These are phyloP conservation scores for Xylaria sp. DNA, from an alignment of 2,329 filamentous ascomycete species.

Conservation along the genomic window DNA sequence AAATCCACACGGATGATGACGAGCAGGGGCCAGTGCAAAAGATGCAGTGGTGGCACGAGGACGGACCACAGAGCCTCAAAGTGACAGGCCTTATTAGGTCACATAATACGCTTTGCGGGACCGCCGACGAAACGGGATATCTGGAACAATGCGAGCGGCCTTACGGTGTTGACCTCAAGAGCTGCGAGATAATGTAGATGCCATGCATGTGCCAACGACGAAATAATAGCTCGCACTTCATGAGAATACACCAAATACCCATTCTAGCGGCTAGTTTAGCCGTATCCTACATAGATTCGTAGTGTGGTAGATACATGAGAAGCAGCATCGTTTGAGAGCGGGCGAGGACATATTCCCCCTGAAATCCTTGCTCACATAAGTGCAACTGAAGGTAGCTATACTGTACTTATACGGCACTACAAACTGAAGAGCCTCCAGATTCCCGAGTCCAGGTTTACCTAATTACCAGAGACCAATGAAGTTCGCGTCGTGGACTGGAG, in stretches of 20 bases:
- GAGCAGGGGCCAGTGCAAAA: slow-evolving; percentile 66
- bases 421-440: background rate
- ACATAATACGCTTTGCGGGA: slow-evolving; percentile 51
- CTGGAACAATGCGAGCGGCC: slow-evolving; percentile 60
- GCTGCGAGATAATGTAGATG: slow-evolving; percentile 50
- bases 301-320: too few species aligned
- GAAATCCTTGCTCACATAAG: background rate
- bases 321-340: too few species aligned
- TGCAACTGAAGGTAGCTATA: background rate
- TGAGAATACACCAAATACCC: too few species aligned
- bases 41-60: slow-evolving; percentile 87
- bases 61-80: slow-evolving; percentile 74
- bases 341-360: background rate
- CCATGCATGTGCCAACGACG: too few species aligned
- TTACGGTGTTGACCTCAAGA: slow-evolving; percentile 41
- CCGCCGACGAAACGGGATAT: slow-evolving; percentile 71
- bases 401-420: background rate
- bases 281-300: too few species aligned
- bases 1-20: slow-evolving; percentile 67
- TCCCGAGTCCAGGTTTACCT: too few species aligned
- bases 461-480: too few species aligned
- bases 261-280: too few species aligned
- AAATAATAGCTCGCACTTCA: too few species aligned
- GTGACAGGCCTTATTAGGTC: slow-evolving; percentile 68
- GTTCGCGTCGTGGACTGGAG: too few species aligned